Percentiles rank a stretch among this genome's conserved stretches.
Conservation (phyloP, 2,329 filamentous ascomycete species). For the Fusarium sp. region DNA sequence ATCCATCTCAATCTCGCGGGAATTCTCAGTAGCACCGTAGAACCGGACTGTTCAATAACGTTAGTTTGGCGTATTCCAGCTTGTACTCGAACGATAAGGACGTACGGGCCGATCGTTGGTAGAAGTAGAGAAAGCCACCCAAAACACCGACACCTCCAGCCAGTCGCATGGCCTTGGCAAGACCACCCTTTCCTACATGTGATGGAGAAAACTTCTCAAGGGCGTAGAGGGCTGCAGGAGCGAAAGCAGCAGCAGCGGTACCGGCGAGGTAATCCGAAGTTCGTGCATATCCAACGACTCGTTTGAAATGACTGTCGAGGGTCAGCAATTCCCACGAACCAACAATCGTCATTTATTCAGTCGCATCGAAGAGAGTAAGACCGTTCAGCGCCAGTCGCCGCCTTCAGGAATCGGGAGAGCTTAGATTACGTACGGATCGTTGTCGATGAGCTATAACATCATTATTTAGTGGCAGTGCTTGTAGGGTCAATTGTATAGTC, state of each 20-base stretch:
- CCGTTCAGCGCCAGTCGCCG: conserved; percentile 1
- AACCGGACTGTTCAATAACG: conserved; percentile 77
- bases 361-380: background rate
- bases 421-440: conserved; percentile 80
- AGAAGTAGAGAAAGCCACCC: conserved; percentile 87
- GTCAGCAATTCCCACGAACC: conserved; percentile 44
- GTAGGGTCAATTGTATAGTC: conserved; percentile 31
- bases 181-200: conserved; percentile 83
- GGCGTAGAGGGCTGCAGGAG: conserved; percentile 77
- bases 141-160: conserved; percentile 76
- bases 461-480: conserved; percentile 42
- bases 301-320: conserved; percentile 80
- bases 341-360: background rate
- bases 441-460: conserved; percentile 89
- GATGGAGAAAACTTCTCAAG: conserved; percentile 90
- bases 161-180: conserved; percentile 84
- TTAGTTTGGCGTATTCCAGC: background rate
- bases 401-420: conserved; percentile 3
- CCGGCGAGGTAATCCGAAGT: conserved; percentile 84
- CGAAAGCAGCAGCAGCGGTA: conserved; percentile 73
- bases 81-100: conserved; percentile 2
- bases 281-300: conserved; percentile 89
- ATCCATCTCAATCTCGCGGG: conserved; percentile 91
- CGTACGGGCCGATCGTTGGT: conserved; percentile 85
- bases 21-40: conserved; percentile 94